Evolutionary conservation across 768 basidiomycete species (phyloP), one percentile per base, ranked within the genome.

Genomic region (Panaeolus cyanescens): DNA sequence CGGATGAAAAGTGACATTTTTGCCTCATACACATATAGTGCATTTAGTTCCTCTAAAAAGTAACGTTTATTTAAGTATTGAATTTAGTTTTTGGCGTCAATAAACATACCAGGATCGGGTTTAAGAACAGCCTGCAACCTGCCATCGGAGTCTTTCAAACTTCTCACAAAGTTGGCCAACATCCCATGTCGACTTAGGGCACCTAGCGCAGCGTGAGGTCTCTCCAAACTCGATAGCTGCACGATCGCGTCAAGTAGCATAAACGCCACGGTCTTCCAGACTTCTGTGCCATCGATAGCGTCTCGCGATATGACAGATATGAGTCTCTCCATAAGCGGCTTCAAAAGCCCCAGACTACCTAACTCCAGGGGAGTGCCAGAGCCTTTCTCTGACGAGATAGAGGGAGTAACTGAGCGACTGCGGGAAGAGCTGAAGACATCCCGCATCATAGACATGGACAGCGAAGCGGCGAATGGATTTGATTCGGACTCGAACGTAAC

Each of bases 181-280:
- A 90, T 90, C 0, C 96, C 96, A 65, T 92, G 86, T 45, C 87
- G 82, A 25, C 81, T 81, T 25, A 97, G 75, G 1, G 83, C 75
- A 9, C 79, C 71, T 45, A 92, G 72, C 20, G 92, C 78, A 10
- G 79, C 68, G 58, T 90, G 82, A 54, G 89, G 88, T 74, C 86
- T 90, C 64, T 94, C 90, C 54, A 78, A 73, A 28, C 84, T 84
- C 36, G 87, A 91, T 0, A 96, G 77, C 42, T 90, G 84, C 17
- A 91, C 83, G 7, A 96, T 80, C 0, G 91, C 88, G 67, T 96
- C 93, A 40, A 98, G 79, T 2, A 95, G 79, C 80, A 95, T 91
- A 71, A 95, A 98, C 8, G 96, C 93, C 15, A 98, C 87, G 2
- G 95, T 96, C 75, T 93, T 93, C 96, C 96, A 99, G 2, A 98